phyloP scores from a whole-genome alignment of 2,329 filamentous ascomycete genomes.

The Dothideomycetes sp. region DNA sequence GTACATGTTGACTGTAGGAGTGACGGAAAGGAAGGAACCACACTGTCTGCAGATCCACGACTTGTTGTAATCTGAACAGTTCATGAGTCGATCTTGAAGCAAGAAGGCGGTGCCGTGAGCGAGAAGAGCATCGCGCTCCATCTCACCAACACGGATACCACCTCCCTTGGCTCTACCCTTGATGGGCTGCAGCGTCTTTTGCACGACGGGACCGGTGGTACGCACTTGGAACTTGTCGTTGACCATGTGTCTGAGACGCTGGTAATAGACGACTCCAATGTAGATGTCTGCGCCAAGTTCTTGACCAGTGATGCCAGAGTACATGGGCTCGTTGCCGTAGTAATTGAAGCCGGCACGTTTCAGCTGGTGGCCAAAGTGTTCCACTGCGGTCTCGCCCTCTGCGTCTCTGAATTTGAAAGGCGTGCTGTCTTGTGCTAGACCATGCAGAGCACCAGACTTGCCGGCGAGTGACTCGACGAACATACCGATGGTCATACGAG shows the following conservation, averaged over 20 bases:
- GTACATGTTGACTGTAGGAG: conserved; percentile 54
- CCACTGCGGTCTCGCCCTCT: conserved; percentile 80
- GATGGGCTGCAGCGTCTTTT: conserved; percentile 88
- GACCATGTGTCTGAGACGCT: conserved; percentile 96
- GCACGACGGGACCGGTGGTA: conserved; percentile 85
- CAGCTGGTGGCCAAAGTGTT: conserved; percentile 94
- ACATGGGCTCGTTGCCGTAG: conserved; percentile 97
- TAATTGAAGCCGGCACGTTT: conserved; percentile 95
- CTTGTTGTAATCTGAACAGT: conserved; percentile 87
- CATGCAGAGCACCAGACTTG: conserved; percentile 87
- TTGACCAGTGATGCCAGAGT: conserved; percentile 90
- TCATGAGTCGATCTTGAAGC: conserved; percentile 88
- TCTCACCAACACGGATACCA: conserved; percentile 97
- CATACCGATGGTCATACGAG: conserved; percentile 99
- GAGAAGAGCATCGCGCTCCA: conserved; percentile 92
- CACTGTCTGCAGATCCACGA: conserved; percentile 84
- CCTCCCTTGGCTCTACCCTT: conserved; percentile 93
- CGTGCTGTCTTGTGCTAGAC: conserved; percentile 89
- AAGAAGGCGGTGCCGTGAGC: conserved; percentile 93
- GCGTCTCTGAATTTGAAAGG: conserved; percentile 74
- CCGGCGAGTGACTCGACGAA: conserved; percentile 95
- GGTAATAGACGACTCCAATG: conserved; percentile 95
- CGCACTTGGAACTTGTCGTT: conserved; percentile 99
- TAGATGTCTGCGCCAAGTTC: conserved; percentile 94
- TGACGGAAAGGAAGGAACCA: conserved; percentile 81